phyloP scores from a whole-genome alignment of 345 rosid genomes.

The Moringa oleifera region DNA sequence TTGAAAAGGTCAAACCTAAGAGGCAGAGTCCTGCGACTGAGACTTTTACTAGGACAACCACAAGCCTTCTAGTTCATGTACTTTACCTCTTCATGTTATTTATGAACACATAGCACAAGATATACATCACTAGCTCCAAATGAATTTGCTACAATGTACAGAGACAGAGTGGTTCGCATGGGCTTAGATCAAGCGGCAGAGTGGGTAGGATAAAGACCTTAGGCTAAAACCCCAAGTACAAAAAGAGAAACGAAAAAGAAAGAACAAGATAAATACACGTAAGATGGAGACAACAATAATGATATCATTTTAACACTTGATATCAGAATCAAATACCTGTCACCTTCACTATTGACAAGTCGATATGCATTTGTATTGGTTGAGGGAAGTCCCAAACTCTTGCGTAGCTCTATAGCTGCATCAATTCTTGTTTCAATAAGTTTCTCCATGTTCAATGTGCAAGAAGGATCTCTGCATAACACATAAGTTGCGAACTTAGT shows the following conservation, averaged over 20 bases:
- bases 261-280: no score
- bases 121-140: neutral
- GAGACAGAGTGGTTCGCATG: neutral
- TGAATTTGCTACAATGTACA: neutral
- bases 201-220: no score
- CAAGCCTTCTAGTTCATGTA: neutral
- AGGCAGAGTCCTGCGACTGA: no score
- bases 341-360: slow-evolving; percentile 86
- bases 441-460: slow-evolving; percentile 71
- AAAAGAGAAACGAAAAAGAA: no score
- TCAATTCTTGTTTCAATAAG: slow-evolving; percentile 64
- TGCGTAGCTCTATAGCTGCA: slow-evolving; percentile 55
- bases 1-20: neutral
- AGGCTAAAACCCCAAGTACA: no score
- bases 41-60: neutral
- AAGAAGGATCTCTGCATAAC: slow-evolving; percentile 62
- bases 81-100: neutral
- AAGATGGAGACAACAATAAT: neutral
- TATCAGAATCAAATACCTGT: slow-evolving; percentile 40
- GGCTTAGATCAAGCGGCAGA: no score
- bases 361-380: slow-evolving; percentile 68
- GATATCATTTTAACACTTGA: neutral
- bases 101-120: neutral
- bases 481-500: slow-evolving; percentile 5
- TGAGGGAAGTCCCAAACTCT: slow-evolving; percentile 69